phyloP scores from a whole-genome alignment of 1,139 yeast species.

The Geotrichum macrosporum region DNA sequence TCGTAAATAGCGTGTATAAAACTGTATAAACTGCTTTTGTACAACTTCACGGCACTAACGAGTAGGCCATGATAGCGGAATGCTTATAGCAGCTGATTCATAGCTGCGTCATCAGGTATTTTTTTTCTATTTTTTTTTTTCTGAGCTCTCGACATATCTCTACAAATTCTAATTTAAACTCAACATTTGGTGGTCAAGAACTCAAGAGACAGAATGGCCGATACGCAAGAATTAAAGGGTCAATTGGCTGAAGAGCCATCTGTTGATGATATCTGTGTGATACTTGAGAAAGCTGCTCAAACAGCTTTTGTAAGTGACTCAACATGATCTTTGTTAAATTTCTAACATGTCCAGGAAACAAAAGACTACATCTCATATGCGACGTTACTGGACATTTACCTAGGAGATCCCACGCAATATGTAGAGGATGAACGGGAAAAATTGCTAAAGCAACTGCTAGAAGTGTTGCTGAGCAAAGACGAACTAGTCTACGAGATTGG shows the following conservation, averaged over 20 bases:
- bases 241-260: conserved; percentile 4
- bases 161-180: no score
- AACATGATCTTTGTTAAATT: neutral
- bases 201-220: no score
- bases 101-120: no score
- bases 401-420: conserved; percentile 49
- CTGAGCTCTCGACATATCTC: no score
- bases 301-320: conserved; percentile 13
- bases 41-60: no score
- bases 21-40: no score
- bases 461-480: conserved; percentile 38
- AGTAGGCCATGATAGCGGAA: no score
- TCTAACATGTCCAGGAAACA: conserved; percentile 28
- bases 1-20: no score
- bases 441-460: conserved; percentile 43
- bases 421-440: conserved; percentile 47
- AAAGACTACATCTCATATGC: conserved; percentile 68
- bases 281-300: conserved; percentile 10
- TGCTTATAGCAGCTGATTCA: no score
- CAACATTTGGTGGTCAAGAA: no score
- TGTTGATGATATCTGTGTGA: conserved; percentile 13
- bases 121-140: no score
- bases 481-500: conserved; percentile 65
- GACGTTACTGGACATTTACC: conserved; percentile 61
- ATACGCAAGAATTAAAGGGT: neutral